Evolutionary conservation across 768 basidiomycete genomes (phyloP).

Genomic region (Mycena rebaudengoi): DNA sequence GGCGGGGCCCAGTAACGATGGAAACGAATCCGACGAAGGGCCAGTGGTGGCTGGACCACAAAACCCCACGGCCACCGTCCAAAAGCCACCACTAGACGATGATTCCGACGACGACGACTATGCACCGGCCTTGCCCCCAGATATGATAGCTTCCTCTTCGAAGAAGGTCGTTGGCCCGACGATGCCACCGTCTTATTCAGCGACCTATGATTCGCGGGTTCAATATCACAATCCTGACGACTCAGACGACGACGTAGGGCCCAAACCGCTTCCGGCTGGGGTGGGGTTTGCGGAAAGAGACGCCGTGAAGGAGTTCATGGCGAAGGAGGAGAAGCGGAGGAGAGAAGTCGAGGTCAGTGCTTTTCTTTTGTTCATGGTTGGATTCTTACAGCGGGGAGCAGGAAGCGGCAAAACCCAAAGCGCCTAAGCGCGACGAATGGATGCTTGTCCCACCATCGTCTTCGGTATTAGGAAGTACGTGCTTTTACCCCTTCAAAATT

Average conservation of each 20-base stretch:
- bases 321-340: slow-evolving; percentile 80
- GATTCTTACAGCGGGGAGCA: slow-evolving; percentile 32
- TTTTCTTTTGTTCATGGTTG: background rate
- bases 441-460: slow-evolving; percentile 94
- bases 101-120: slow-evolving; percentile 73
- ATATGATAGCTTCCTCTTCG: slow-evolving; percentile 54
- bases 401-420: slow-evolving; percentile 84
- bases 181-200: slow-evolving; percentile 50
- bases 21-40: slow-evolving; percentile 29
- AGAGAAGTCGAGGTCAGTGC: slow-evolving; percentile 69
- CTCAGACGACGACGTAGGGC: slow-evolving; percentile 85
- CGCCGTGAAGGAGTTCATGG: slow-evolving; percentile 84
- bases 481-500: too few species aligned
- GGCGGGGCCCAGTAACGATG: slow-evolving; percentile 25
- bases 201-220: slow-evolving; percentile 41
- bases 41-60: background rate
- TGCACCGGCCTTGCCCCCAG: slow-evolving; percentile 78
- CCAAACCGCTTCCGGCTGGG: slow-evolving; percentile 71
- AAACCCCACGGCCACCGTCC: slow-evolving; percentile 6
- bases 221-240: slow-evolving; percentile 59
- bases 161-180: slow-evolving; percentile 58
- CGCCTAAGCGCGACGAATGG: slow-evolving; percentile 91
- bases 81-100: slow-evolving; percentile 27
- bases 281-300: slow-evolving; percentile 56
- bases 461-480: slow-evolving; percentile 82